Percentiles rank a stretch among this genome's conserved stretches.
phyloP scores from a whole-genome alignment of 2,329 filamentous ascomycete species.

The Fusarium sp. region DNA sequence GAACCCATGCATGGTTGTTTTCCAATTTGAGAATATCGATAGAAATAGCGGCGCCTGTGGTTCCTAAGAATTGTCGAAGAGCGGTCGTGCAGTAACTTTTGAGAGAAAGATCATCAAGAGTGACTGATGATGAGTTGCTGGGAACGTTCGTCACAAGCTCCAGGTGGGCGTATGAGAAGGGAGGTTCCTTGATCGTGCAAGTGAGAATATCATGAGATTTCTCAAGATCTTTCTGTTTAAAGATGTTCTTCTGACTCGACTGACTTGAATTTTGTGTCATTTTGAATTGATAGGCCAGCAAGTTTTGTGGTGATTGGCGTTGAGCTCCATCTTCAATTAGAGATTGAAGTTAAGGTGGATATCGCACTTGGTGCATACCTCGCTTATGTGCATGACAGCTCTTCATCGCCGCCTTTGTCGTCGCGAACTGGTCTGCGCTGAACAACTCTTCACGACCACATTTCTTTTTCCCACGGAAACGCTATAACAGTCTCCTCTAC shows the following conservation, averaged over 20 bases:
- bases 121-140: constrained; percentile 30
- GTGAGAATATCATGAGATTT: constrained; percentile 64
- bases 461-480: background rate
- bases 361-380: constrained; percentile 34
- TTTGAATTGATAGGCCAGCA: background rate
- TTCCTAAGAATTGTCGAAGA: constrained; percentile 76
- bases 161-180: constrained; percentile 69
- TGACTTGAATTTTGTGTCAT: constrained; percentile 44
- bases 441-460: constrained; percentile 19
- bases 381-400: constrained; percentile 40
- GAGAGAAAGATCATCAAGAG: constrained; percentile 71
- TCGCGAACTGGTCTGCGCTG: constrained; percentile 13
- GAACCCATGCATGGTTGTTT: constrained; percentile 69
- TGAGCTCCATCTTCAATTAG: constrained; percentile 21
- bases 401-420: constrained; percentile 25
- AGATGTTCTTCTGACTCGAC: constrained; percentile 45
- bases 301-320: constrained; percentile 3
- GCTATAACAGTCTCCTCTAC: background rate
- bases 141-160: constrained; percentile 56
- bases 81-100: constrained; percentile 73
- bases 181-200: constrained; percentile 63
- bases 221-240: constrained; percentile 49
- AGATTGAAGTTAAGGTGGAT: constrained; percentile 16
- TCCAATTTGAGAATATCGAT: constrained; percentile 77
- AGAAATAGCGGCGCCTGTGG: constrained; percentile 73